phyloP scores from a whole-genome alignment of 306 rosid species.

The Prunus mira region DNA sequence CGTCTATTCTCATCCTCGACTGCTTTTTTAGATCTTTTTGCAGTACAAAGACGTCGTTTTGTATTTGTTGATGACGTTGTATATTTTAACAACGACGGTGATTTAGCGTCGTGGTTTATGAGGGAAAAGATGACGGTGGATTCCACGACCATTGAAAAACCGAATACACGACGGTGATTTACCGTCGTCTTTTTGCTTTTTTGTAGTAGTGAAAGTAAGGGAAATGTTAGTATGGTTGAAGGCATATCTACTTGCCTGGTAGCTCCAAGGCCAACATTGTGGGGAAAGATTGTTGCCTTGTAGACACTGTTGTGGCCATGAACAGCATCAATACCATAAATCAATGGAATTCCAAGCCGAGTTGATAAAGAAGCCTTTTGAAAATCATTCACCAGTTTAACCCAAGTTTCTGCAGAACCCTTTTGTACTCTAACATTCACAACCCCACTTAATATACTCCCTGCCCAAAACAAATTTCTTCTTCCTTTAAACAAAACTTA shows the following conservation, averaged over 20 bases:
- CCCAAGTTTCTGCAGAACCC: slow-evolving; percentile 36
- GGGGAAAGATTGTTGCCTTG: slow-evolving; percentile 35
- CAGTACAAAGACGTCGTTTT: too few species aligned
- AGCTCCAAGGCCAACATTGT: slow-evolving; percentile 44
- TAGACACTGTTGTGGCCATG: slow-evolving; percentile 45
- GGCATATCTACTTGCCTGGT: slow-evolving; percentile 25
- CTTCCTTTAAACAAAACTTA: not conserved
- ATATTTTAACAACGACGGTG: too few species aligned
- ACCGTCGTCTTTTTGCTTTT: too few species aligned
- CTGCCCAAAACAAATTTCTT: slow-evolving; percentile 3
- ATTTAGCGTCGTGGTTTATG: too few species aligned
- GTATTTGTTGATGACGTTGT: too few species aligned
- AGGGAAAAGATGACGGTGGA: too few species aligned
- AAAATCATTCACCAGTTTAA: slow-evolving; percentile 32
- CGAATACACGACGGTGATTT: too few species aligned
- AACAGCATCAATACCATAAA: slow-evolving; percentile 42
- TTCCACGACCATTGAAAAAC: too few species aligned
- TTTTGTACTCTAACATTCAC: slow-evolving; percentile 23
- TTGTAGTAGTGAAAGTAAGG: too few species aligned
- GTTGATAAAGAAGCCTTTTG: slow-evolving; percentile 33
- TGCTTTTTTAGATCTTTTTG: too few species aligned
- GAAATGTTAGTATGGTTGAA: not conserved
- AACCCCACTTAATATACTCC: slow-evolving; percentile 43
- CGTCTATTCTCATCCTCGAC: too few species aligned
- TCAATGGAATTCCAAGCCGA: slow-evolving; percentile 38